phyloP scores from a whole-genome alignment of 192 early-diverging fungal species.

The Phlyctochytrium planicorne region DNA sequence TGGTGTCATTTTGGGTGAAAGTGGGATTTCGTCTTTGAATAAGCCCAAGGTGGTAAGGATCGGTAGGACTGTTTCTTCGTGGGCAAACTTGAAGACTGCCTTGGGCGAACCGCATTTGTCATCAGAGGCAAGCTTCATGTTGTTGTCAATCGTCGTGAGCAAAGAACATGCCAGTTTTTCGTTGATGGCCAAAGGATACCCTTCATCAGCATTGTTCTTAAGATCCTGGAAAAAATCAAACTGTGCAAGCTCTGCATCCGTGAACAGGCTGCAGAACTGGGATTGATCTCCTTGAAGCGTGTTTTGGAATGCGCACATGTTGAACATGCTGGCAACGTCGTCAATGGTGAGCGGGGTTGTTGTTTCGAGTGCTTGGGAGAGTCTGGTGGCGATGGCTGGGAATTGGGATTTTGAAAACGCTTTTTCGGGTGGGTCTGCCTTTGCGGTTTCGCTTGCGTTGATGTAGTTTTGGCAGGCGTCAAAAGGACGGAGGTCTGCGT shows the following conservation, averaged over 20 bases:
- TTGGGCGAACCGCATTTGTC: not conserved
- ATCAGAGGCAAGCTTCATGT: not conserved
- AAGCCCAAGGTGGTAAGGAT: constrained; percentile 29
- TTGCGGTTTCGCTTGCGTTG: not conserved
- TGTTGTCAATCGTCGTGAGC: constrained; percentile 18
- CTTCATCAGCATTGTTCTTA: constrained; percentile 10
- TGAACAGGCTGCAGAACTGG: constrained; percentile 34
- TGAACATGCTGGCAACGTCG: constrained; percentile 29
- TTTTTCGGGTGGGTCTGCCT: not conserved
- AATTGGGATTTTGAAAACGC: constrained; percentile 7
- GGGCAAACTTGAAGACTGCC: constrained; percentile 30
- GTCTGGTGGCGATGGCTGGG: constrained; percentile 19
- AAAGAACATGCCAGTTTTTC: constrained; percentile 29
- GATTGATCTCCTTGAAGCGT: constrained; percentile 24
- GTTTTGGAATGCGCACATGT: constrained; percentile 33
- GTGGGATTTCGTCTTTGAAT: constrained; percentile 8
- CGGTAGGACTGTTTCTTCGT: constrained; percentile 32
- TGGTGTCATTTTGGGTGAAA: constrained; percentile 18
- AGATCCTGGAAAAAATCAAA: constrained; percentile 27
- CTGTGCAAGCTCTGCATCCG: constrained; percentile 12
- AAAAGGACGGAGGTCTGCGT: constrained; percentile 34
- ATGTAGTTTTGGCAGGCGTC: constrained; percentile 28
- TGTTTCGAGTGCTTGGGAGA: constrained; percentile 7
- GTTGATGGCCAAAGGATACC: constrained; percentile 24
- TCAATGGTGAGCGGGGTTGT: constrained; percentile 2